Evolutionary conservation across 345 rosid species (phyloP), one percentile per base, ranked within the genome.

Genomic region (Cardamine occulta): DNA sequence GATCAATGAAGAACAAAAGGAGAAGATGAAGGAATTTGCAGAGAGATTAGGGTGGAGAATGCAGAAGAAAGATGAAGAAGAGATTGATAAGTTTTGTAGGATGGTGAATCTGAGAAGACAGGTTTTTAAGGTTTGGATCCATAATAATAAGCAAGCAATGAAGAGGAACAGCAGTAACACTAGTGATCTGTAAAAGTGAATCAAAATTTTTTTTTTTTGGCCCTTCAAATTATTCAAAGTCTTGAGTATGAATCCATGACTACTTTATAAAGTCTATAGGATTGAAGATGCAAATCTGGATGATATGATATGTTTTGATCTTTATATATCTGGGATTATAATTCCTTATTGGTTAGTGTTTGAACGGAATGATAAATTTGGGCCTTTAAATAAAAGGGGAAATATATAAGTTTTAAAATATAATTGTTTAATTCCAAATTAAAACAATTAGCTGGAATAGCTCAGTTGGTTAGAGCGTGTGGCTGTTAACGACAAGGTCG

Each of bases 381-480:
- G 45, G 4, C 29, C 1, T 37, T 11, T 1, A 2, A 21, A 32
- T 19, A 3, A 8, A n/a, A 48, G 29, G 7, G 15, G 5, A 32
- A 32, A 61, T 21, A 21, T 21, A 26, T 3, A 0, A 7, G 60
- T 42, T 13, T 42, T 1, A 42, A 13, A 5, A 42, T 42, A 14
- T 14, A 5, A 14, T 4, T 2, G 1, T 42, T 21, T 2, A n/a
- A 28, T 0, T 28, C 1, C 0, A 15, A 4, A 11, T 2, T 9
- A 1, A 1, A n/a, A 0, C 37, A 26, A 3, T 0, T 0, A 53
- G 93, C 93, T 87, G 90, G 95, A 88, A 70, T 89, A 86, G 93
- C 89, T 93, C 95, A 90, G 91, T 82, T 87, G 96, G 94, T 77
- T 88, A 87, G 96, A 88, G 88, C 90, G 89, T 91, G 91, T 88